Evolutionary conservation across 2,329 filamentous ascomycete species (phyloP).

Genomic region (Sarocladium strictum): DNA sequence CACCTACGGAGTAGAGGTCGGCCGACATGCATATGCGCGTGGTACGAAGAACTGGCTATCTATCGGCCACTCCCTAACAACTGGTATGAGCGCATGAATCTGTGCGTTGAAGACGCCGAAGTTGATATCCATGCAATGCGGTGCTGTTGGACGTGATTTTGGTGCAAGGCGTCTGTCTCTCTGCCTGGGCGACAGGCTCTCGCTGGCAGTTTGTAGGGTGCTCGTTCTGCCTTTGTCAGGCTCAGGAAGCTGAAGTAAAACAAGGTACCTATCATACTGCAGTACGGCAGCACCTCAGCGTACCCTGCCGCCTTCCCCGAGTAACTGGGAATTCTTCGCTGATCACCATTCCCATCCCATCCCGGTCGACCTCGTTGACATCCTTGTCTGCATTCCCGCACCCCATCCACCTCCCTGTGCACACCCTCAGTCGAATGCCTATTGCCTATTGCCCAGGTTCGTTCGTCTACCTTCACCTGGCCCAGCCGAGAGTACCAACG

Average conservation of each 20-base stretch:
- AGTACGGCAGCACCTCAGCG: neutral
- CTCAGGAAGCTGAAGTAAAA: too few species aligned
- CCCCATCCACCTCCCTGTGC: neutral
- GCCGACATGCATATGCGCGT: neutral
- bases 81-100: neutral
- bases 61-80: neutral
- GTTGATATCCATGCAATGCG: too few species aligned
- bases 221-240: too few species aligned
- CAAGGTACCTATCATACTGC: neutral
- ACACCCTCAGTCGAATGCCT: neutral
- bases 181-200: too few species aligned
- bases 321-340: neutral
- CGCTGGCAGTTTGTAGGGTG: too few species aligned
- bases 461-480: neutral
- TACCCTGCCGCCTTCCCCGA: neutral
- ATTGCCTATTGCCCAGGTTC: neutral
- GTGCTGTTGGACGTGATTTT: too few species aligned
- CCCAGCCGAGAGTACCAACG: neutral
- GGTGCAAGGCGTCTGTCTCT: too few species aligned
- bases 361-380: neutral
- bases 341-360: neutral
- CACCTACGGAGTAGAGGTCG: too few species aligned
- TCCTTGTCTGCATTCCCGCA: neutral
- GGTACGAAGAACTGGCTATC: neutral
- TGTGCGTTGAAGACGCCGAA: too few species aligned